These are phyloP conservation scores for Mycena vulgaris DNA, from an alignment of 768 basidiomycete genomes.

Conservation along the genomic window DNA sequence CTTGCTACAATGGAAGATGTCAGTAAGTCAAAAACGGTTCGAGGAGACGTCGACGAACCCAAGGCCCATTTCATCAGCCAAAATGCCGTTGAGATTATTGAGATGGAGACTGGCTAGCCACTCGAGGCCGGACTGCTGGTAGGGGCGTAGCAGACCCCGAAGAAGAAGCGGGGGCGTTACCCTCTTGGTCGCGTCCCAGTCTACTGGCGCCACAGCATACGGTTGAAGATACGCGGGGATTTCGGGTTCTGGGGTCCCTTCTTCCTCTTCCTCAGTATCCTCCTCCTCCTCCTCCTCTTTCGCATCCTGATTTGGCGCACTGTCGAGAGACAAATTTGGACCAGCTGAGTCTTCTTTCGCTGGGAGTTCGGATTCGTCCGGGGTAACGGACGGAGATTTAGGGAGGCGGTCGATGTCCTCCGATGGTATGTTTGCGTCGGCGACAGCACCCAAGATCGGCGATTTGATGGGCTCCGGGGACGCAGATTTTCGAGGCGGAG, in stretches of 20 bases:
- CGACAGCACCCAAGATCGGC: background rate
- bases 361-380: background rate
- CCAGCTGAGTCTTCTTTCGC: background rate
- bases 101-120: slow-evolving; percentile 93
- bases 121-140: slow-evolving; percentile 93
- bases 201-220: slow-evolving; percentile 80
- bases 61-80: slow-evolving; percentile 96
- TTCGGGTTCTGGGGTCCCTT: slow-evolving; percentile 36
- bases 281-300: slow-evolving; percentile 30
- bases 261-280: slow-evolving; percentile 47
- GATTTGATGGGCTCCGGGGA: background rate
- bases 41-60: slow-evolving; percentile 69
- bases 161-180: slow-evolving; percentile 81
- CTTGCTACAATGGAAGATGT: slow-evolving; percentile 66
- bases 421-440: background rate
- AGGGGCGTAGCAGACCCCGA: slow-evolving; percentile 91
- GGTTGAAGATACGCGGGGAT: slow-evolving; percentile 74
- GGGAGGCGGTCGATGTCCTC: background rate
- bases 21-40: background rate
- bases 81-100: slow-evolving; percentile 86
- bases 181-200: slow-evolving; percentile 73
- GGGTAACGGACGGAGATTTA: slow-evolving; percentile 1
- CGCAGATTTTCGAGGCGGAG: background rate
- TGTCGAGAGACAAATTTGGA: background rate
- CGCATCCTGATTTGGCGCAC: slow-evolving; percentile 29